Percentiles rank a stretch among this genome's conserved stretches.
These are phyloP conservation scores for Colletotrichum tropicale DNA, from an alignment of 2,329 filamentous ascomycete genomes.

Conservation along the genomic window DNA sequence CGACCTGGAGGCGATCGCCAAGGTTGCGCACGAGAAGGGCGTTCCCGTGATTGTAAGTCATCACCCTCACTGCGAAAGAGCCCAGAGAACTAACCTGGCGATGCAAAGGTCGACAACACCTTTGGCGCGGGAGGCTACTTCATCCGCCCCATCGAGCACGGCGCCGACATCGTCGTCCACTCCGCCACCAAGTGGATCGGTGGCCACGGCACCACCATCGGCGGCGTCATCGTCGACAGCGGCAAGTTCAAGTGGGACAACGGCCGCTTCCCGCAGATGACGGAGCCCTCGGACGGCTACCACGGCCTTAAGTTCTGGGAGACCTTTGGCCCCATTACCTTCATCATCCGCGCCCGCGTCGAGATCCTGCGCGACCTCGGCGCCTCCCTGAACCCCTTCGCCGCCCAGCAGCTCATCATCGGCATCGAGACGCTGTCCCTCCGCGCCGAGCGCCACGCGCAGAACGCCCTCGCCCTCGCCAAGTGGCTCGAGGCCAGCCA, in stretches of 20 bases:
- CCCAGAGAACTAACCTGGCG: not conserved
- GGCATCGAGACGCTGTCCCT: constrained; percentile 90
- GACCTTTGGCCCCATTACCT: constrained; percentile 83
- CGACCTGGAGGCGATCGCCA: constrained; percentile 85
- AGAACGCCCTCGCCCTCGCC: constrained; percentile 82
- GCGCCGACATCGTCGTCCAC: constrained; percentile 93
- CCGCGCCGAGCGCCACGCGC: constrained; percentile 83
- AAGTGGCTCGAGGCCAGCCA: constrained; percentile 82
- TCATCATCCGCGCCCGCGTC: constrained; percentile 84
- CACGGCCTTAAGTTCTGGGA: constrained; percentile 96
- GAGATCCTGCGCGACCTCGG: constrained; percentile 91
- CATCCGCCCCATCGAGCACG: constrained; percentile 83
- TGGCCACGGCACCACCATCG: constrained; percentile 92
- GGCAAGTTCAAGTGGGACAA: constrained; percentile 94
- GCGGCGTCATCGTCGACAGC: constrained; percentile 82
- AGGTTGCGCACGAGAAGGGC: constrained; percentile 73
- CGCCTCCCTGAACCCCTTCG: constrained; percentile 84
- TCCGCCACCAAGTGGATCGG: constrained; percentile 98
- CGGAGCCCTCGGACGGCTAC: constrained; percentile 86
- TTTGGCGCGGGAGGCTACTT: constrained; percentile 95
- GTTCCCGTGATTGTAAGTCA: constrained; percentile 65
- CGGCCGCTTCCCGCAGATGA: constrained; percentile 89
- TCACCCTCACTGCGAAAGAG: not conserved
- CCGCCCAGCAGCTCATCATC: constrained; percentile 87
- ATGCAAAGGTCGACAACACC: constrained; percentile 78